Evolutionary conservation across 2,329 filamentous ascomycete genomes (phyloP), one percentile per base, ranked within the genome.

Genomic region (Colletotrichum eremochloae): DNA sequence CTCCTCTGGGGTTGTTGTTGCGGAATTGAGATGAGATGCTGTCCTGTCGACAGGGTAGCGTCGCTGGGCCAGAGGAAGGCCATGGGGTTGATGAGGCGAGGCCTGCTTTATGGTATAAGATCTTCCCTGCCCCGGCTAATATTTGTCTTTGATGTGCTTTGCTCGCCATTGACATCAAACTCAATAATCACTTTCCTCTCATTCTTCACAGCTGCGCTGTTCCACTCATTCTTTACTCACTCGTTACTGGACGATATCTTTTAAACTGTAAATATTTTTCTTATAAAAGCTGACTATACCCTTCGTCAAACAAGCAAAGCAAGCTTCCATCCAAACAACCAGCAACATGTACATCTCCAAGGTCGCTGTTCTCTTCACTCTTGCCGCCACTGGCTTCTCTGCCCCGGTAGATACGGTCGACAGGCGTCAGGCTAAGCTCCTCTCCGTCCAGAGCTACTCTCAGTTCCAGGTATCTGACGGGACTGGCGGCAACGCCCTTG

Each of bases 401-500:
- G 74, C 76, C 46, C 46, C 46, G 46, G 71, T 64, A 11, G 68
- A 60, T 36, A 74, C 65, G 57, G 69, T 77, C 57, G 74, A 74
- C 24, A 78, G 77, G 73, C 79, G 78, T 12, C 62, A 67, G 67
- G 63, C 71, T 63, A 71, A 71, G 44, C 52, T 71, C 12, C 57
- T 71, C 7, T 50, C 71, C 12, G 68, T 67, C 38, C 70, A 72
- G 55, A 68, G 67, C 71, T 73, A 73, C 57, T 67, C 71, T 11
- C 29, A 73, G 36, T 73, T 89, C 78, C 84, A 85, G 74, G 81
- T 90, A 62, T 86, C 86, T 0, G 83, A 83, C 56, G 87, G 88
- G 3, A 80, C 83, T 12, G 86, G 84, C 31, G 87, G 88, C 64
- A 85, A 89, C 57, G 87, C 87, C 15, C 81, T 89, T 29, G 84